Evolutionary conservation across 768 basidiomycete genomes (phyloP), one percentile per base, ranked within the genome.

Genomic region (Pulveroboletus sp.): DNA sequence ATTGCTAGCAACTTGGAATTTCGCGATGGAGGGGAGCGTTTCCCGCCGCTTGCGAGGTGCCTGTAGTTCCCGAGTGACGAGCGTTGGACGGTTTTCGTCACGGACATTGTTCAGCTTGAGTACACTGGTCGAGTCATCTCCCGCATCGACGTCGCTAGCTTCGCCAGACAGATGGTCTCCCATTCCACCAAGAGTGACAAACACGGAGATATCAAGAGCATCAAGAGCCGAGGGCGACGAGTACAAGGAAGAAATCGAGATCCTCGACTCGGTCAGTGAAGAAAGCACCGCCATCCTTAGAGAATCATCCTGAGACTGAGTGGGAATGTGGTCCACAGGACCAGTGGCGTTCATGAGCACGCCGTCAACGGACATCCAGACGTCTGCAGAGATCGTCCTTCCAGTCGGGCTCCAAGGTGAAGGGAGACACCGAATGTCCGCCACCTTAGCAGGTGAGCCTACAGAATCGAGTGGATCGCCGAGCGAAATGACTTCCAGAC

Each of bases 371-470:
- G 65, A 54, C 42, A 67, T 46, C 64, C 65, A 68, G 1, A 69
- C 49, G 15, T 60, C 39, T 8, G 38, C 14, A 5, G 51, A 21
- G 2, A 54, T 15, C 1, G 14, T 3, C 17, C 38, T 53, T 45
- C 56, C 62, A 17, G 42, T 6, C 5, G 65, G 67, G 15, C 65
- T 66, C 65, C 65, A 69, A 5, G 67, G 65, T 3, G 65, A 69
- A 13, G 62, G 57, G 14, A 67, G 67, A 27, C 24, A 60, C 8
- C 9, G 38, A 9, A 39, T 11, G 39, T 51, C 43, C 7, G 39
- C 11, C 2, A 42, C n/a, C 10, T n/a, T 46, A 35, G 40, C 17
- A 8, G 58, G 58, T 6, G 55, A 43, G 10, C 40, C 51, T n/a
- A 44, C 9, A 28, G 50, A 56, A 13, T 36, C 39, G 31, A 37